Evolutionary conservation across 169 alveolate species (phyloP), one percentile per base, ranked within the genome.

Genomic region (Cryptosporidium ubiquitum): DNA sequence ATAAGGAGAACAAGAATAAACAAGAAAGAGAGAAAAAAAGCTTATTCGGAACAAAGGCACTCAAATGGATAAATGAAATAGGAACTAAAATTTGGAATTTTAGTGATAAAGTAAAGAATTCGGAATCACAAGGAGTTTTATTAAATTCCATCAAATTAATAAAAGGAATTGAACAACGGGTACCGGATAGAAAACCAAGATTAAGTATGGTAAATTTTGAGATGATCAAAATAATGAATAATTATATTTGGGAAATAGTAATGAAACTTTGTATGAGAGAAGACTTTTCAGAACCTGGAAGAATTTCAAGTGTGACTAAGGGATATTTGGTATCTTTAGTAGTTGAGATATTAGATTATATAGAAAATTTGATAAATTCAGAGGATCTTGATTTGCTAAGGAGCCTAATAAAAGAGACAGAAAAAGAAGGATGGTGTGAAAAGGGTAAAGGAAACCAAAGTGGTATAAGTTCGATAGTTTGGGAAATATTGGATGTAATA

Each of bases 401-500:
- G 61, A 29, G 49, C 39, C 23, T 79, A 23, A 26, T 47, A 23
- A 64, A 58, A 6, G 64, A 44, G 20, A 42, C 73, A 23, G 20
- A 16, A 9, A 55, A 26, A 26, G 66, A 7, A 6, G 37, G 37
- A 2, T 7, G 37, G 66, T 4, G 5, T 55, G 3, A n/a, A 3
- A 16, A 55, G 18, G 37, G 20, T 26, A 55, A 12, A 6, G 12
- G n/a, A 58, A 2, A 3, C 5, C 39, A 55, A 55, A 26, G 10
- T 23, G 20, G 66, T 6, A 44, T 0, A 1, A 16, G 29, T 60
- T 47, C 89, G 6, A 26, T 79, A 31, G 39, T 79, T 42, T 79
- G 71, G 71, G 89, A 42, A 1, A 26, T 64, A 61, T 79, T 79
- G 40, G 75, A 79, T 61, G 10, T 39, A 4, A 64, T 79, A 1